Percentiles rank a stretch among this genome's conserved stretches.
Evolutionary conservation across 345 rosid genomes (phyloP).

Genomic region (Schrenkiella parvula): DNA sequence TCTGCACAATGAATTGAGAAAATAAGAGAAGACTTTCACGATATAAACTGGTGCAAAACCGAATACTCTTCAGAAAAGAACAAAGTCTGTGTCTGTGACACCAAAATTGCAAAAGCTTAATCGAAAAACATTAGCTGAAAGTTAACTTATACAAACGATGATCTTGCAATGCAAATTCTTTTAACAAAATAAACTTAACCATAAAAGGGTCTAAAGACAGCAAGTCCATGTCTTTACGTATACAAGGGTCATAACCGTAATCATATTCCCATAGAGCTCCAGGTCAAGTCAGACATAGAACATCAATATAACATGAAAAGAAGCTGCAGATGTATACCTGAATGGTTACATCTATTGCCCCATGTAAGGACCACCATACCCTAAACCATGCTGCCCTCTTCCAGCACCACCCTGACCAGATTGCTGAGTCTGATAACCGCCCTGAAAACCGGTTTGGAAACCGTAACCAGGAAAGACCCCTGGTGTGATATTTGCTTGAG

Average conservation of each 20-base stretch:
- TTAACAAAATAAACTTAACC: neutral
- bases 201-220: conserved; percentile 1
- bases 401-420: conserved; percentile 66
- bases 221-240: neutral
- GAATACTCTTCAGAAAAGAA: too few species aligned
- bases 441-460: conserved; percentile 41
- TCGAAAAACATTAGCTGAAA: neutral
- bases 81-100: neutral
- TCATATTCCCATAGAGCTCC: too few species aligned
- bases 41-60: conserved; percentile 15
- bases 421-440: conserved; percentile 55
- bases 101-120: neutral
- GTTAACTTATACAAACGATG: neutral
- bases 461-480: conserved; percentile 46
- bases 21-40: conserved; percentile 40
- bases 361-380: conserved; percentile 57
- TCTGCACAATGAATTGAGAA: conserved; percentile 74
- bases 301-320: conserved; percentile 1
- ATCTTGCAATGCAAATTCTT: conserved; percentile 5
- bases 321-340: conserved; percentile 32
- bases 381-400: conserved; percentile 63
- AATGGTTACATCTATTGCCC: conserved; percentile 49
- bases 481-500: conserved; percentile 41
- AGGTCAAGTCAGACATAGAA: too few species aligned
- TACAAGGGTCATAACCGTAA: conserved; percentile 1